These are phyloP conservation scores for Melanopsichium pennsylvanicum DNA, from an alignment of 1,284 basidiomycete species.

Conservation along the genomic window DNA sequence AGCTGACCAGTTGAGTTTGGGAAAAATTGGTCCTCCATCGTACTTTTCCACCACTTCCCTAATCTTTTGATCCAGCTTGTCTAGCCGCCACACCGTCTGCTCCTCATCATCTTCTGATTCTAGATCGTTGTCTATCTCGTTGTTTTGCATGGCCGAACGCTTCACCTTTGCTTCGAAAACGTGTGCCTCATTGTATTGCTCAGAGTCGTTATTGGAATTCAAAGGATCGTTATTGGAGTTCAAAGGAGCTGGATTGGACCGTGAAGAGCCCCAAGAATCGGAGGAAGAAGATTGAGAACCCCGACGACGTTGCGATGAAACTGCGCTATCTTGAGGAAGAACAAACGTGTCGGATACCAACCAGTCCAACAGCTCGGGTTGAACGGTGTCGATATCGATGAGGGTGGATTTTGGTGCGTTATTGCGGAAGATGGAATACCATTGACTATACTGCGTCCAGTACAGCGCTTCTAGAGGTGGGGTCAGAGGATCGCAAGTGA, in stretches of 20 bases:
- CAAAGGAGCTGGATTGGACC: no score
- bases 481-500: slow-evolving; percentile 66
- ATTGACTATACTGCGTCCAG: slow-evolving; percentile 78
- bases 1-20: slow-evolving; percentile 71
- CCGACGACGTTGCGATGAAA: background rate
- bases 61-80: slow-evolving; percentile 77
- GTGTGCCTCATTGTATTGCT: no score
- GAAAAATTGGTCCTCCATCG: slow-evolving; percentile 78
- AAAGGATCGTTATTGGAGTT: no score
- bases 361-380: slow-evolving; percentile 75
- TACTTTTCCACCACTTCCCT: slow-evolving; percentile 75
- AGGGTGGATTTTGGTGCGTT: slow-evolving; percentile 80
- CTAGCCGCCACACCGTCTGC: slow-evolving; percentile 31
- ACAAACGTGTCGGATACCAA: slow-evolving; percentile 81
- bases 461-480: slow-evolving; percentile 72
- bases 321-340: slow-evolving; percentile 81
- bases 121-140: slow-evolving; percentile 70
- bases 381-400: slow-evolving; percentile 73
- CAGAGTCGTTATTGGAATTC: no score
- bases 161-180: no score
- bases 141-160: no score
- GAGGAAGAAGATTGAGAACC: slow-evolving; percentile 1
- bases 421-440: slow-evolving; percentile 80
- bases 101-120: slow-evolving; percentile 34
- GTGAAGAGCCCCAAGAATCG: no score